Evolutionary conservation across 2,329 filamentous ascomycete genomes (phyloP).

Genomic region (Colletotrichum cordylinicola): DNA sequence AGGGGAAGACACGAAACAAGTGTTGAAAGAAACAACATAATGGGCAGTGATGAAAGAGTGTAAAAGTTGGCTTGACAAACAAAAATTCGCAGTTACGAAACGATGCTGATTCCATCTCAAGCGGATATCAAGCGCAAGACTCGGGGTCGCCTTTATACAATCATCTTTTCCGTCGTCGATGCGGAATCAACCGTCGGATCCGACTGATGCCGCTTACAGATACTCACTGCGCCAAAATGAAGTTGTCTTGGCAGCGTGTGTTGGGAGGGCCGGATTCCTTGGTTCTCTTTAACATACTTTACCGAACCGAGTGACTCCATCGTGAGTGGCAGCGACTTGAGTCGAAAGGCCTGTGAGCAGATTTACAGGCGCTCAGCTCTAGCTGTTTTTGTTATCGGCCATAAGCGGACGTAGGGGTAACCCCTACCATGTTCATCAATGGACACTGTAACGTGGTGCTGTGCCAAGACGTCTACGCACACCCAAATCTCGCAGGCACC

Average conservation of each 20-base stretch:
- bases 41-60: neutral
- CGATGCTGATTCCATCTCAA: no score
- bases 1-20: slow-evolving; percentile 9
- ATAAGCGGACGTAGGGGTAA: neutral
- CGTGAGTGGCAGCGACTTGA: neutral
- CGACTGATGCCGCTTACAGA: neutral
- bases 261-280: neutral
- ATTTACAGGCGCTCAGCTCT: neutral
- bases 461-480: neutral
- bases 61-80: neutral
- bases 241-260: neutral
- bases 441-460: neutral
- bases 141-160: neutral
- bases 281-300: slow-evolving; percentile 8
- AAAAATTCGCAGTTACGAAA: neutral
- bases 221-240: neutral
- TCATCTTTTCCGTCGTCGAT: neutral
- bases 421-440: neutral
- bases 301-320: neutral
- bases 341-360: no score
- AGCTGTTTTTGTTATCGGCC: neutral
- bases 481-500: neutral
- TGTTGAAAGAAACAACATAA: neutral
- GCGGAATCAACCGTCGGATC: neutral
- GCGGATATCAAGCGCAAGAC: no score